Evolutionary conservation across 2,329 filamentous ascomycete genomes (phyloP).

Genomic region (Arthrobotrys iridis): DNA sequence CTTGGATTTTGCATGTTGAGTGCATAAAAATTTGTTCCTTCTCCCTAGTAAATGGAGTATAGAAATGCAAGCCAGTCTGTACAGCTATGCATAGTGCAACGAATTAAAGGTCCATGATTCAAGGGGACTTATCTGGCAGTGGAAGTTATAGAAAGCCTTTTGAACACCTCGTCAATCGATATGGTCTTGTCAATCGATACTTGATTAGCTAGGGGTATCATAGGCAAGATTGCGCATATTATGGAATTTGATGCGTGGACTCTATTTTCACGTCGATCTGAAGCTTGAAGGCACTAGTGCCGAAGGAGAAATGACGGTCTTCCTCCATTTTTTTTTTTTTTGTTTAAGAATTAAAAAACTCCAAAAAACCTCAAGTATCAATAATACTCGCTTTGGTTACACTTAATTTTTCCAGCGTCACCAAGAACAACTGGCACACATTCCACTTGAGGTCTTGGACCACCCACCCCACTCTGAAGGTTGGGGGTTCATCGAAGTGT

Average conservation of each 20-base stretch:
- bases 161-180: constrained; percentile 36
- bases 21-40: constrained; percentile 46
- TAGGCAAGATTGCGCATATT: constrained; percentile 12
- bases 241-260: constrained; percentile 29
- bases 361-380: no score
- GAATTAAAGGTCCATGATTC: constrained; percentile 15
- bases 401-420: constrained; percentile 29
- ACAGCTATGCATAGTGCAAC: constrained; percentile 13
- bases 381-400: constrained; percentile 39
- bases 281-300: constrained; percentile 17
- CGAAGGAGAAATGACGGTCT: constrained; percentile 47
- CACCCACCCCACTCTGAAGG: constrained; percentile 42
- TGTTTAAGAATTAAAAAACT: not conserved
- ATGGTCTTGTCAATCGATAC: constrained; percentile 39
- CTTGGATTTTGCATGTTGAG: constrained; percentile 53
- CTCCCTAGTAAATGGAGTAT: constrained; percentile 30
- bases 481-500: constrained; percentile 27
- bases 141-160: not conserved
- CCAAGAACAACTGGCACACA: constrained; percentile 33
- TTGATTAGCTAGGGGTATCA: not conserved
- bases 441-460: constrained; percentile 6
- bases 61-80: constrained; percentile 51
- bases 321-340: not conserved
- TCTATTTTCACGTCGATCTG: not conserved
- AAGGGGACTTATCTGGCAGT: constrained; percentile 19